Base-by-base conservation (phyloP, 2,329 filamentous ascomycete species). In the Karstenula rhodostoma region DNA sequence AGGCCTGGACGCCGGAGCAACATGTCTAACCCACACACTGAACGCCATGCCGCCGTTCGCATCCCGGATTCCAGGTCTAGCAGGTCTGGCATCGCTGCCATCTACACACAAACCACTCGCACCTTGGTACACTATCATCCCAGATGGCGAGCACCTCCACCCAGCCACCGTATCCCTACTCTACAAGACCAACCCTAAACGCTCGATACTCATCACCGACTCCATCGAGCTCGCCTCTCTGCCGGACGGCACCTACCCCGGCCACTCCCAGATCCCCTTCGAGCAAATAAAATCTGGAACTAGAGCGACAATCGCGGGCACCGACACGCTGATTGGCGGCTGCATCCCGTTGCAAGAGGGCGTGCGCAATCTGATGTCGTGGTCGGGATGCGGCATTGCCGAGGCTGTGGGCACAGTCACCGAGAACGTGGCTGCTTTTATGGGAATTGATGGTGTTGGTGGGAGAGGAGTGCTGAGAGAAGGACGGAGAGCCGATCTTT, bases 111-210 rank as follows among this genome's bases (percentile, higher is more conserved):
- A 63, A 9, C 62, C 72, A 46, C 59, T 58, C 32, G 50, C 76
- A 10, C 83, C 84, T 1, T 86, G 81, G 69, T 86, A 80, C 73
- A 82, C 80, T 23, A 70, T 86, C 48, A 86, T 87, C 27, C 75
- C 84, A 3, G 85, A 87, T 60, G 82, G 82, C 33, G 79, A 85
- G 53, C 85, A 87, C 61, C 71, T 87, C 3, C 84, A 86, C 63
- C 83, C 84, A 0, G 71, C 74, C 17, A 79, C 85, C 0, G 77
- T 83, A 0, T 79, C 79, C 0, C 75, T 86, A 33, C 79, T 85
- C 3, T 81, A 84, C 68, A 78, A 79, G 23, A 71, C 81, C 2
- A 80, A 81, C 33, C 83, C 83, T 1, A 62, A 70, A 15, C 80
- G 81, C 59, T 81, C 82, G 61, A 83, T 86, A 50, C 71, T 85